Conservation (phyloP, 768 basidiomycete species). For the Mycena indigotica region DNA sequence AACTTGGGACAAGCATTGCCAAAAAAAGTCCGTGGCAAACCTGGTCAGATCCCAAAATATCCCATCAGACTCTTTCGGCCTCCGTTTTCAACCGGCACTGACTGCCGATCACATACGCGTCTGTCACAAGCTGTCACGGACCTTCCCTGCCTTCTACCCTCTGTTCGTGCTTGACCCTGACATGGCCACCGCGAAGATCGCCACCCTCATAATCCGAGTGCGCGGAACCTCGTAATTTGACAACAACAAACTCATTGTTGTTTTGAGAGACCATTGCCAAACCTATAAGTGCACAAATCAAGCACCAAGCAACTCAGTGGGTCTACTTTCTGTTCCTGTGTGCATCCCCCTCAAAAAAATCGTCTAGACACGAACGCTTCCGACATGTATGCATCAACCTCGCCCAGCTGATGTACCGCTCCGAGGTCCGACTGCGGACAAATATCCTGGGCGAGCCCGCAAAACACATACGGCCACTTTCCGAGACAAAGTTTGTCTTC, state of each 20-base stretch:
- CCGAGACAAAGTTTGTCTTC: constrained; percentile 64
- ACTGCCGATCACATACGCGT: background rate
- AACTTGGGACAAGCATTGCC: no score
- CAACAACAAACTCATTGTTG: constrained; percentile 1
- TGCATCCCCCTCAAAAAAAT: no score
- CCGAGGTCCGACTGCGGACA: constrained; percentile 71
- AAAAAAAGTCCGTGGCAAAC: no score
- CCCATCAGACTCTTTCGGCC: no score
- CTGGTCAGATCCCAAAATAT: no score
- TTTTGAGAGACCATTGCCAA: constrained; percentile 73
- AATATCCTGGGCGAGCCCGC: constrained; percentile 78
- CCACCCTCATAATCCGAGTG: constrained; percentile 73
- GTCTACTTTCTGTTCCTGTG: constrained; percentile 26
- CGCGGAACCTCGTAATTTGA: constrained; percentile 31
- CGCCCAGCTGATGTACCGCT: constrained; percentile 76
- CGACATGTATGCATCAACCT: constrained; percentile 69
- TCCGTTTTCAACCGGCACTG: no score
- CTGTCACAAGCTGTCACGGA: background rate
- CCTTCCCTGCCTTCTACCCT: background rate
- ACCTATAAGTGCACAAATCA: constrained; percentile 71
- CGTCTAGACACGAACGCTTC: constrained; percentile 71
- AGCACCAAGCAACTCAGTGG: constrained; percentile 72
- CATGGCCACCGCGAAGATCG: constrained; percentile 78
- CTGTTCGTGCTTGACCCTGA: background rate
- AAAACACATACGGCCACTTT: constrained; percentile 71